phyloP scores from a whole-genome alignment of 805 yeast species.

The Barnettozyma californica region DNA sequence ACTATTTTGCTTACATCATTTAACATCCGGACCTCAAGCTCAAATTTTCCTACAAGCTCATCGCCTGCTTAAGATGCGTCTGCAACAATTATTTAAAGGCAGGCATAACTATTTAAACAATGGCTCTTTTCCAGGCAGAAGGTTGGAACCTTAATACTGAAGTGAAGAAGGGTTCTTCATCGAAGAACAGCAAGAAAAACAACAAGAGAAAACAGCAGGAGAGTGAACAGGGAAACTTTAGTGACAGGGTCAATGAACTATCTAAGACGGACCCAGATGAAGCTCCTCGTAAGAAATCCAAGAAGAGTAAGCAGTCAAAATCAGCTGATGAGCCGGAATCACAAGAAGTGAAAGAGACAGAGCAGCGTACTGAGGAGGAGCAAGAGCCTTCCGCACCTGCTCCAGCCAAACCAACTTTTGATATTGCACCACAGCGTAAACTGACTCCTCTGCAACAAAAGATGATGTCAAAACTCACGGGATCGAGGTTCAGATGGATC shows the following conservation, averaged over 20 bases:
- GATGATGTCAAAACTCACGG: constrained; percentile 91
- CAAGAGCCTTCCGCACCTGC: constrained; percentile 8
- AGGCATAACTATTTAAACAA: constrained; percentile 18
- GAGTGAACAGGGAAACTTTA: constrained; percentile 16
- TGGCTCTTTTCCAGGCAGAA: constrained; percentile 73
- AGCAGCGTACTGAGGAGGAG: background rate
- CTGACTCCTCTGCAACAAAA: constrained; percentile 88
- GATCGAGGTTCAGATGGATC: constrained; percentile 96
- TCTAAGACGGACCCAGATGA: constrained; percentile 10
- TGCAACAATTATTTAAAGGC: background rate
- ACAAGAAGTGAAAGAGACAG: background rate
- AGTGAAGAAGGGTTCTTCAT: constrained; percentile 41
- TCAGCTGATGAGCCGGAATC: constrained; percentile 1
- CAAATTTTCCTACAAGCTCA: constrained; percentile 5
- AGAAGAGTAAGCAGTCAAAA: constrained; percentile 10
- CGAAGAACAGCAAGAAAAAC: constrained; percentile 23
- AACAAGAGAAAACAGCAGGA: constrained; percentile 24
- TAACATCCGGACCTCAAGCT: background rate
- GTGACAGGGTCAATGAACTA: constrained; percentile 1
- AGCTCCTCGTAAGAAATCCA: constrained; percentile 11
- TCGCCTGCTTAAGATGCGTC: background rate
- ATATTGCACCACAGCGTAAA: constrained; percentile 31
- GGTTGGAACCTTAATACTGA: constrained; percentile 72
- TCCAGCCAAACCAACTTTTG: constrained; percentile 12
- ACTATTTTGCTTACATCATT: background rate